Evolutionary conservation across 1,139 yeast genomes (phyloP).

Genomic region (Protomyces pachydermus): DNA sequence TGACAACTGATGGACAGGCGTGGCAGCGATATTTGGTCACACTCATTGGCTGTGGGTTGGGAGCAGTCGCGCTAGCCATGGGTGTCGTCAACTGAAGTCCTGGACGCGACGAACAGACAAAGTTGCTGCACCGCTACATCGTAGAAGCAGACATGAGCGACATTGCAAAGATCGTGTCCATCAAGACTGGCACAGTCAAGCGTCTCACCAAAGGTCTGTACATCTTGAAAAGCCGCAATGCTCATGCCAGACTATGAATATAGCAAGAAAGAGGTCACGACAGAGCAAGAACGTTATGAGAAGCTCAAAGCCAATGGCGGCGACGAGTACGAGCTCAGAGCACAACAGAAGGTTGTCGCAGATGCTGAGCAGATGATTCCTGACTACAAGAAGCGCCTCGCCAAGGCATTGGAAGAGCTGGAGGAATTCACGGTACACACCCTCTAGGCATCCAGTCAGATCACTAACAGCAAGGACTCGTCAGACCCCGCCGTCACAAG

Average conservation of each 20-base stretch:
- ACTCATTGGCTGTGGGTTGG: neutral
- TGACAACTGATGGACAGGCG: slow-evolving; percentile 16
- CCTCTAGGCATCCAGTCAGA: neutral
- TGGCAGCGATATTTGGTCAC: slow-evolving; percentile 3
- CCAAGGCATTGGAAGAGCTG: slow-evolving; percentile 13
- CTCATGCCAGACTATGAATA: neutral
- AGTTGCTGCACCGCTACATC: too few species aligned
- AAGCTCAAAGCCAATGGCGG: slow-evolving; percentile 19
- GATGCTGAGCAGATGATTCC: slow-evolving; percentile 27
- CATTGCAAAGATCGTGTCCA: slow-evolving; percentile 2
- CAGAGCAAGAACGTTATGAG: slow-evolving; percentile 6
- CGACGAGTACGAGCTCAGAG: slow-evolving; percentile 23
- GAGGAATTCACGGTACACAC: slow-evolving; percentile 6
- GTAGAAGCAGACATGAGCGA: slow-evolving; percentile 3
- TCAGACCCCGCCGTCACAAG: slow-evolving; percentile 3
- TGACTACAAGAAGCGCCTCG: slow-evolving; percentile 16
- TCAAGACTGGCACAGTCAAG: slow-evolving; percentile 21
- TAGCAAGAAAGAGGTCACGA: slow-evolving; percentile 10
- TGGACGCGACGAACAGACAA: too few species aligned
- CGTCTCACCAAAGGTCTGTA: slow-evolving; percentile 14
- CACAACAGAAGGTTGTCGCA: slow-evolving; percentile 22
- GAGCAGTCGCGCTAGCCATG: neutral
- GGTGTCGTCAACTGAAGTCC: neutral
- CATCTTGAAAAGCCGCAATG: neutral
- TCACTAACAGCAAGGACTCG: slow-evolving; percentile 4